Conservation (phyloP, 2,329 filamentous ascomycete species). For the Alternaria consortialis region DNA sequence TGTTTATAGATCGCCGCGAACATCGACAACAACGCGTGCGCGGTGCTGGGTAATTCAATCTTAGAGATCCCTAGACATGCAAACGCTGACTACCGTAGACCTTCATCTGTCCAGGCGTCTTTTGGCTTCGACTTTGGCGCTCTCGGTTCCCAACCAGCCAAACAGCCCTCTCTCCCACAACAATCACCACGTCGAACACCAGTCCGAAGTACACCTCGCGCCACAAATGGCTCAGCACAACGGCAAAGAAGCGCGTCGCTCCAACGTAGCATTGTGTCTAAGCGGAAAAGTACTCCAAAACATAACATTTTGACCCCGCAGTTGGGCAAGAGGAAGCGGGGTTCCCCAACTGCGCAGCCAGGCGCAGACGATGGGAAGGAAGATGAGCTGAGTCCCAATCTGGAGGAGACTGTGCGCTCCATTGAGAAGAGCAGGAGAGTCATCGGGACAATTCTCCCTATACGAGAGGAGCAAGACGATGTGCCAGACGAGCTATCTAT, state of each 20-base stretch:
- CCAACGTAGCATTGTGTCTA: slow-evolving; percentile 32
- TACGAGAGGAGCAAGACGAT: slow-evolving; percentile 37
- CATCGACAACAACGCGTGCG: slow-evolving; percentile 66
- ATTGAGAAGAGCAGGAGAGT: slow-evolving; percentile 41
- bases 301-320: slow-evolving; percentile 37
- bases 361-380: slow-evolving; percentile 33
- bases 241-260: slow-evolving; percentile 43
- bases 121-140: slow-evolving; percentile 57
- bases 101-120: slow-evolving; percentile 58
- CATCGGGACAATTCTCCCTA: slow-evolving; percentile 33
- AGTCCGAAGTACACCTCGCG: slow-evolving; percentile 29
- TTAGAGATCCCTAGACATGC: background rate
- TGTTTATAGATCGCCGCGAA: slow-evolving; percentile 59
- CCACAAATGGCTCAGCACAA: slow-evolving; percentile 33
- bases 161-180: slow-evolving; percentile 39
- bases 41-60: slow-evolving; percentile 62
- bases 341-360: slow-evolving; percentile 25
- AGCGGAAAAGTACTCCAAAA: slow-evolving; percentile 27
- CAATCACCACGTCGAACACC: slow-evolving; percentile 39
- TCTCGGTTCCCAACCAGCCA: slow-evolving; percentile 30
- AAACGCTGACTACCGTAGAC: slow-evolving; percentile 48
- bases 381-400: slow-evolving; percentile 48
- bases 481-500: slow-evolving; percentile 42
- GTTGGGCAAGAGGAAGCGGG: slow-evolving; percentile 48
- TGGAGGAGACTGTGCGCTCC: slow-evolving; percentile 34